Conservation (phyloP, 1,139 yeast species). For the Pneumocystis carinii region DNA sequence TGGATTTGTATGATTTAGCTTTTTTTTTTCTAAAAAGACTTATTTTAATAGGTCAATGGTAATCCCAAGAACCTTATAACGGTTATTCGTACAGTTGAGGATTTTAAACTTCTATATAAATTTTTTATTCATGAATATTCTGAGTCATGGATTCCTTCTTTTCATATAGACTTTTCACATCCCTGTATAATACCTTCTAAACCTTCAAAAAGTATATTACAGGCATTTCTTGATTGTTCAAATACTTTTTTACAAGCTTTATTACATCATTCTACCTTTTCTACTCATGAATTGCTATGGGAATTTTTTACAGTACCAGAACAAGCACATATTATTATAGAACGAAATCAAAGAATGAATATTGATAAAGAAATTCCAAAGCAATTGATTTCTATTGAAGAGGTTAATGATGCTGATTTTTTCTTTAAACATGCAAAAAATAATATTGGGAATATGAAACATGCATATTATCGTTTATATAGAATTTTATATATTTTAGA, state of each 20-base stretch:
- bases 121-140: constrained; percentile 26
- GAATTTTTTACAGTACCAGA: constrained; percentile 31
- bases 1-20: constrained; percentile 12
- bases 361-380: neutral
- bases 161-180: constrained; percentile 19
- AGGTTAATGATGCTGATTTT: neutral
- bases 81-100: constrained; percentile 26
- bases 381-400: neutral
- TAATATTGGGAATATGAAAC: neutral
- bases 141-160: constrained; percentile 26
- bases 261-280: constrained; percentile 24
- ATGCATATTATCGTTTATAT: neutral
- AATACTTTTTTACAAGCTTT: constrained; percentile 35
- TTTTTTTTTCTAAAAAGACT: constrained; percentile 9
- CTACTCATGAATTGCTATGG: constrained; percentile 29
- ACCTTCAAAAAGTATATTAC: constrained; percentile 28
- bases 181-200: constrained; percentile 26
- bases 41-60: constrained; percentile 10
- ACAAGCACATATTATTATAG: neutral
- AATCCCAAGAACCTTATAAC: constrained; percentile 3
- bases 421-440: neutral
- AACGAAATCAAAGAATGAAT: neutral
- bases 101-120: constrained; percentile 28
- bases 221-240: constrained; percentile 35
- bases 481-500: neutral